Conservation (phyloP, 179 eudicot genomes). For the Gypsophila paniculata region DNA sequence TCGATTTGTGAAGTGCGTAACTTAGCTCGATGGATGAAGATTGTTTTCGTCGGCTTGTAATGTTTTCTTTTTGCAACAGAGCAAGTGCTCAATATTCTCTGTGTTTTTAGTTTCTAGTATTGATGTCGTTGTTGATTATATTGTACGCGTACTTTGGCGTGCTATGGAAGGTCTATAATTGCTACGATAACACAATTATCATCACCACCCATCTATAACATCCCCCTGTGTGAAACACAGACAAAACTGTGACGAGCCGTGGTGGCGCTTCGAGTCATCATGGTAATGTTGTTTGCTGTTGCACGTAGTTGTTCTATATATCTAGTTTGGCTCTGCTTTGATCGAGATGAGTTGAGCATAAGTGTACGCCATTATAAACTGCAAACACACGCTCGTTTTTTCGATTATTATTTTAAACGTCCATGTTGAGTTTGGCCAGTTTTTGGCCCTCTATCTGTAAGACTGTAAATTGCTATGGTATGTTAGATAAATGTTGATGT, state of each 20-base stretch:
- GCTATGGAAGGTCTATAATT: background rate
- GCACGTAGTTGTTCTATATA: background rate
- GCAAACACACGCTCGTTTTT: background rate
- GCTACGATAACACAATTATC: slow-evolving; percentile 3
- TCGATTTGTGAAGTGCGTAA: too few relatives aligned
- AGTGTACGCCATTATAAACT: background rate
- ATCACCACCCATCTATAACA: background rate
- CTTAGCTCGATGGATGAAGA: too few relatives aligned
- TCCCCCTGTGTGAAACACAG: background rate
- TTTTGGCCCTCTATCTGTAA: background rate
- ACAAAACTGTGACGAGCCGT: background rate
- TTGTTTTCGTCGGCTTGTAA: background rate
- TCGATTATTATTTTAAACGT: background rate
- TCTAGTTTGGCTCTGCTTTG: background rate
- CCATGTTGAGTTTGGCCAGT: slow-evolving; percentile 1
- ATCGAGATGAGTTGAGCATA: background rate
- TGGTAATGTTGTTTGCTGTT: background rate
- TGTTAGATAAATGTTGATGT: background rate
- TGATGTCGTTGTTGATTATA: background rate
- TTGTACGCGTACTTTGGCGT: background rate
- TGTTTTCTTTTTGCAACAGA: background rate
- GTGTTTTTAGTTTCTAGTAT: too few relatives aligned
- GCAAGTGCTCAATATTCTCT: too few relatives aligned
- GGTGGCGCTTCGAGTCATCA: background rate
- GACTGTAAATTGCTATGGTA: background rate